phyloP scores from a whole-genome alignment of 768 basidiomycete genomes.

The Rhizopogon roseolus region DNA sequence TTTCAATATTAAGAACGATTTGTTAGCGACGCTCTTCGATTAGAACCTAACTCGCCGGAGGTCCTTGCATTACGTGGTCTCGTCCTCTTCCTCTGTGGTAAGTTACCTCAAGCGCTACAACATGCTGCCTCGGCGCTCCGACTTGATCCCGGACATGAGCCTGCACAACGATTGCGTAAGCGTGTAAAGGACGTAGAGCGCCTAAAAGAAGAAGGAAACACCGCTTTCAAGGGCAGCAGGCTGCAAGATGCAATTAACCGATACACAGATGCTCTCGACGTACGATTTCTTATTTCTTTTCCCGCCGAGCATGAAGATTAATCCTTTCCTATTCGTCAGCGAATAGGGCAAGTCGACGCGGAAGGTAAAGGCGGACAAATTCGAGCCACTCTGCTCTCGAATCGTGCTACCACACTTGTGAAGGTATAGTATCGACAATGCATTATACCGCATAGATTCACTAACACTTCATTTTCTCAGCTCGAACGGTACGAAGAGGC shows the following conservation, averaged over 20 bases:
- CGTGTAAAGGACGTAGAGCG: conserved; percentile 80
- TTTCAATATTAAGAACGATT: background rate
- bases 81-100: conserved; percentile 70
- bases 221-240: conserved; percentile 59
- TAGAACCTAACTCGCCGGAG: conserved; percentile 73
- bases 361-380: conserved; percentile 80
- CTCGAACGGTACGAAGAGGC: conserved; percentile 64
- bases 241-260: conserved; percentile 59
- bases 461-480: conserved; percentile 29
- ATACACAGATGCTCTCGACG: conserved; percentile 71
- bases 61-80: conserved; percentile 74
- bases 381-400: conserved; percentile 74
- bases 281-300: conserved; percentile 22
- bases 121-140: conserved; percentile 70
- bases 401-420: conserved; percentile 76
- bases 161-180: conserved; percentile 66
- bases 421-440: conserved; percentile 42
- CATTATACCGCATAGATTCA: background rate
- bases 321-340: conserved; percentile 30
- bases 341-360: conserved; percentile 60
- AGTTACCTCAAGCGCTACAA: conserved; percentile 65
- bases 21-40: conserved; percentile 67
- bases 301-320: background rate
- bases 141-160: conserved; percentile 72
- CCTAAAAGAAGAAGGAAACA: conserved; percentile 82